phyloP scores from a whole-genome alignment of 2,329 filamentous ascomycete genomes.

The Stagonosporopsis rhizophila region DNA sequence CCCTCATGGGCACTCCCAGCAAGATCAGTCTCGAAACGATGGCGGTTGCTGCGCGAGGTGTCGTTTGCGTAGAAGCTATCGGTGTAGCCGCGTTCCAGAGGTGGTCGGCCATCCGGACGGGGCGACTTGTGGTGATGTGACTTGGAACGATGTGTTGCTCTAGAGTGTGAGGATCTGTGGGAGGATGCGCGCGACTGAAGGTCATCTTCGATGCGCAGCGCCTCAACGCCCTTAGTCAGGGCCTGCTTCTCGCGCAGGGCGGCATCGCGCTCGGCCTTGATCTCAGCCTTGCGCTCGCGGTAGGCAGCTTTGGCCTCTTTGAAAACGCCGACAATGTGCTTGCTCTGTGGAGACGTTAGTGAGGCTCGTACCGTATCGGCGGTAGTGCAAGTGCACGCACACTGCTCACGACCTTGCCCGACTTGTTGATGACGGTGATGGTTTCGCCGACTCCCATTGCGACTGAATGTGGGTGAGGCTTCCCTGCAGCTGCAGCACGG shows the following conservation, averaged over 20 bases:
- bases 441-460: slow-evolving; percentile 67
- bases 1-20: slow-evolving; percentile 37
- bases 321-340: slow-evolving; percentile 88
- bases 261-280: slow-evolving; percentile 73
- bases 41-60: slow-evolving; percentile 29
- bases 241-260: slow-evolving; percentile 61
- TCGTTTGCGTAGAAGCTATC: slow-evolving; percentile 54
- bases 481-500: slow-evolving; percentile 35
- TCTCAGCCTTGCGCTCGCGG: slow-evolving; percentile 82
- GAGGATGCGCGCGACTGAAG: slow-evolving; percentile 42
- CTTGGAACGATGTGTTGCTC: slow-evolving; percentile 35
- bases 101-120: slow-evolving; percentile 35
- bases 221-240: slow-evolving; percentile 65
- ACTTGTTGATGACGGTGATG: slow-evolving; percentile 88
- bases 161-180: slow-evolving; percentile 21
- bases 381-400: slow-evolving; percentile 59
- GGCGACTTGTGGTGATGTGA: slow-evolving; percentile 26
- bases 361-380: slow-evolving; percentile 10
- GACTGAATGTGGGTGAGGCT: slow-evolving; percentile 19
- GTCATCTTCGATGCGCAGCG: slow-evolving; percentile 54
- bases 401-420: slow-evolving; percentile 88
- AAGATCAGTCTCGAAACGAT: slow-evolving; percentile 44
- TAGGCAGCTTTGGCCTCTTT: slow-evolving; percentile 91
- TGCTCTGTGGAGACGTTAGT: slow-evolving; percentile 66
- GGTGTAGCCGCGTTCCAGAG: slow-evolving; percentile 54